A percentile compares a stretch with the other conserved stretches of the same genome.
phyloP scores from a whole-genome alignment of 208 protist genomes.

The Trypanosoma grayi region DNA sequence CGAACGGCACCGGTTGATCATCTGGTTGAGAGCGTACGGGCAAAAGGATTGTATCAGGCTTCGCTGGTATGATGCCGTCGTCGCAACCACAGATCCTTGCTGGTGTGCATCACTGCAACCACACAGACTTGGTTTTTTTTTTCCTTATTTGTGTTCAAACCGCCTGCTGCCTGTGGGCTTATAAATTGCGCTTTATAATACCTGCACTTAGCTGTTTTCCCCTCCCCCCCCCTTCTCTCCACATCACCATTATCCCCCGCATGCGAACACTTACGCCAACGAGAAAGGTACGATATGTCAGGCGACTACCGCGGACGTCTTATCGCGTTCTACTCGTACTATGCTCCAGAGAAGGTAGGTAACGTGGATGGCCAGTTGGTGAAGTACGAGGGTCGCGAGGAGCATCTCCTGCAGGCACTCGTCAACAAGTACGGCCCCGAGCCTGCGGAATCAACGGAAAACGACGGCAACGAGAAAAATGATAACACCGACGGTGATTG shows the following conservation, averaged over 20 bases:
- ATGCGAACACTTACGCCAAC: too few species aligned
- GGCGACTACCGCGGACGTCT: constrained; percentile 21
- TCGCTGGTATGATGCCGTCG: background rate
- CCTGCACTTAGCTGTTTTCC: too few species aligned
- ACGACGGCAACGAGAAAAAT: background rate
- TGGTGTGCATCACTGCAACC: too few species aligned
- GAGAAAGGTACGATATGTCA: background rate
- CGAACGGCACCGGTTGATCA: constrained; percentile 7
- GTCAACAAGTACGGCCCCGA: constrained; percentile 37
- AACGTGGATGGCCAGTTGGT: constrained; percentile 30
- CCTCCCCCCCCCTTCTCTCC: too few species aligned
- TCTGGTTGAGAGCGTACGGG: constrained; percentile 15
- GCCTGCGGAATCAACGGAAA: too few species aligned
- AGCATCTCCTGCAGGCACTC: constrained; percentile 21
- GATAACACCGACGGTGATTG: background rate
- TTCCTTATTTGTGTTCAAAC: constrained; percentile 10
- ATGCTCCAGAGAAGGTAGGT: constrained; percentile 31
- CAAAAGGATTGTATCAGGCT: constrained; percentile 5
- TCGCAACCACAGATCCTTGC: too few species aligned
- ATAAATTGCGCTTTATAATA: too few species aligned
- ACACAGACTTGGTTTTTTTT: background rate
- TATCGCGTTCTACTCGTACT: constrained; percentile 26
- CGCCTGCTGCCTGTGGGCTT: too few species aligned
- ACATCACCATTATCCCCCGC: too few species aligned
- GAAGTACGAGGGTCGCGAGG: constrained; percentile 32